Base-by-base conservation (phyloP, 352 stramenopile genomes). In the Phytophthora sansomeana region DNA sequence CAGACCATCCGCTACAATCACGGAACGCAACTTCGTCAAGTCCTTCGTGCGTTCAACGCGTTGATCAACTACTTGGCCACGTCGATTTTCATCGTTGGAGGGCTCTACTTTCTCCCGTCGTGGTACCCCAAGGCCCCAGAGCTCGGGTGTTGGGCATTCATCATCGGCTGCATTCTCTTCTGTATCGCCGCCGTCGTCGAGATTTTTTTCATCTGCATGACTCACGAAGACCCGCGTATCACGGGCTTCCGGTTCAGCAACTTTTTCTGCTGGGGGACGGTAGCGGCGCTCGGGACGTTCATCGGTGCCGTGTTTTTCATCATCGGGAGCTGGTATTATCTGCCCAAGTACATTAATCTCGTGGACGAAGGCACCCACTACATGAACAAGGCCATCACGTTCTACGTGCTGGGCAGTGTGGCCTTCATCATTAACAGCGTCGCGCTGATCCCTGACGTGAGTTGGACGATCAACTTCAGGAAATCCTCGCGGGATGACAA, bases 261-360 rank as follows among this genome's bases (percentile, higher is more conserved):
- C 67, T 67, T 87, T 16, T 42, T 62, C 1, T 85, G 74, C 72
- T 93, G 81, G 81, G 77, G 66, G 56, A 78, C 73, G 10, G 44
- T 83, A 28, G 72, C 78, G 0, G 73, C 76, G 5, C 46, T 85
- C 21, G 78, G 80, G 52, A 91, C 80, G 63, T 88, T 92, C 53
- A 50, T 83, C 44, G 87, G 87, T 26, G 83, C 83, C 6, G 38
- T 91, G 32, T 69, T 87, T 17, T 95, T 95, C 74, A 91, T 91
- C 57, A 63, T 92, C 38, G 87, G 87, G 32, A 91, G 80, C 67
- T 93, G 77, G 71, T 95, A 81, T 78, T 95, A 93, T 77, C 82
- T 95, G 6, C 87, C 87, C 52, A 66, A 70, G 46, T 95, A 87
- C 60, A 90, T 93, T 35, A 81, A 80, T 16, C 70, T 69, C 36